A percentile compares a stretch with the other conserved stretches of the same genome.
Conservation (phyloP, 352 stramenopile species). For the Globisporangium nodosum region DNA sequence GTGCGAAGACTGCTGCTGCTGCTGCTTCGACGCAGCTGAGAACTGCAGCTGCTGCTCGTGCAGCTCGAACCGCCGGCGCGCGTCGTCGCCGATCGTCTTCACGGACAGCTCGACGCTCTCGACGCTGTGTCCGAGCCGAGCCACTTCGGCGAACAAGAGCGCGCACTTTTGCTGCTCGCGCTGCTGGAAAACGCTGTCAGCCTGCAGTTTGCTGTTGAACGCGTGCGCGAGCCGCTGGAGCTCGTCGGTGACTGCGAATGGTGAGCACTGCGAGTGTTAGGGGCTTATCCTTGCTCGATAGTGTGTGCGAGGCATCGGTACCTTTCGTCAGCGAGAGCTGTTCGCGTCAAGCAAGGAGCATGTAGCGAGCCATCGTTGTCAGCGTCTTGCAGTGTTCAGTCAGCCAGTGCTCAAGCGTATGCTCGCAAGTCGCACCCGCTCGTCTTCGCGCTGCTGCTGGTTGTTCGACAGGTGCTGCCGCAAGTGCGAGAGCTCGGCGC, state of each 20-base stretch:
- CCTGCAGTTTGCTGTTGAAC: constrained; percentile 56
- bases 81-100: constrained; percentile 27
- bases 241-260: constrained; percentile 33
- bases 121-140: constrained; percentile 40
- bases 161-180: constrained; percentile 65
- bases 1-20: constrained; percentile 11
- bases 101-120: constrained; percentile 31
- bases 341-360: not conserved
- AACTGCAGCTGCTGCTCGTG: constrained; percentile 38
- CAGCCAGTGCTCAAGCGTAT: not conserved
- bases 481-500: constrained; percentile 47
- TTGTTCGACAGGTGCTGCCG: constrained; percentile 51
- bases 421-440: constrained; percentile 27
- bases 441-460: constrained; percentile 47
- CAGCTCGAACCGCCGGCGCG: constrained; percentile 28
- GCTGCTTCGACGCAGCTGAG: constrained; percentile 15
- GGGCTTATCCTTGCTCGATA: too few species aligned
- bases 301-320: not conserved
- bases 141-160: constrained; percentile 62
- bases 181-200: constrained; percentile 42
- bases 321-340: constrained; percentile 23
- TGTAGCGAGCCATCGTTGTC: not conserved
- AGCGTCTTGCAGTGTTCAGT: too few species aligned
- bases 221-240: constrained; percentile 41
- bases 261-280: too few species aligned